phyloP scores from a whole-genome alignment of 345 rosid genomes.

The Stellera chamaejasme region DNA sequence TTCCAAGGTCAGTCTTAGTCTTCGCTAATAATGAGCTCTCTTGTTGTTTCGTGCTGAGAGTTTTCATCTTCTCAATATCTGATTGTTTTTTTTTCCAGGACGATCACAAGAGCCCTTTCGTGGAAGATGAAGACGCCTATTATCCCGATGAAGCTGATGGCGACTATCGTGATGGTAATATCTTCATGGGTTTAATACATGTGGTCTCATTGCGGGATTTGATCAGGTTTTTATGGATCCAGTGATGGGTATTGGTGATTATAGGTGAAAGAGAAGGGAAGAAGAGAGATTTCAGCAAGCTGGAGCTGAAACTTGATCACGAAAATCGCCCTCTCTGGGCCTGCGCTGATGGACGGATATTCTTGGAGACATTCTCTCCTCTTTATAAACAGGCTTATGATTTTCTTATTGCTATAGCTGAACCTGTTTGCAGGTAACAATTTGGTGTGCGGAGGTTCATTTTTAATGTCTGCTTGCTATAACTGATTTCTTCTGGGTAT shows the following conservation, averaged over 20 bases:
- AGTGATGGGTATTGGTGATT: slow-evolving; percentile 10
- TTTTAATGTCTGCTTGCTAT: background rate
- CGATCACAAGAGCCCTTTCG: slow-evolving; percentile 35
- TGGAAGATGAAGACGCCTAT: slow-evolving; percentile 41
- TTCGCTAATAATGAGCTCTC: background rate
- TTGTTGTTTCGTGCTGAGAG: background rate
- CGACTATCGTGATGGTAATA: slow-evolving; percentile 60
- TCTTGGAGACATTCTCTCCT: slow-evolving; percentile 76
- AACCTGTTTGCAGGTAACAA: slow-evolving; percentile 93
- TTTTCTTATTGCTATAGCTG: slow-evolving; percentile 94
- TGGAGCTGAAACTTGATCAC: slow-evolving; percentile 81
- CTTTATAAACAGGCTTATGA: slow-evolving; percentile 94
- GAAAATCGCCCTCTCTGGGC: slow-evolving; percentile 91
- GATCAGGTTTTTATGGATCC: background rate
- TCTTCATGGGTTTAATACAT: background rate
- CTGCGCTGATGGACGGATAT: slow-evolving; percentile 86
- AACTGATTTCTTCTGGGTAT: slow-evolving; percentile 2
- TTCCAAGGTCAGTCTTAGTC: slow-evolving; percentile 36
- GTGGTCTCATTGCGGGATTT: slow-evolving; percentile 1
- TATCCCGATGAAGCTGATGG: slow-evolving; percentile 55
- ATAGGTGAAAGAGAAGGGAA: slow-evolving; percentile 53
- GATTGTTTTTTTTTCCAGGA: slow-evolving; percentile 39
- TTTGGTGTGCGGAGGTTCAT: background rate
- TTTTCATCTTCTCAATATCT: background rate
- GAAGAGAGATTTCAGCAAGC: slow-evolving; percentile 61